phyloP scores from a whole-genome alignment of 2,329 filamentous ascomycete species.

The Blumeria hordei region DNA sequence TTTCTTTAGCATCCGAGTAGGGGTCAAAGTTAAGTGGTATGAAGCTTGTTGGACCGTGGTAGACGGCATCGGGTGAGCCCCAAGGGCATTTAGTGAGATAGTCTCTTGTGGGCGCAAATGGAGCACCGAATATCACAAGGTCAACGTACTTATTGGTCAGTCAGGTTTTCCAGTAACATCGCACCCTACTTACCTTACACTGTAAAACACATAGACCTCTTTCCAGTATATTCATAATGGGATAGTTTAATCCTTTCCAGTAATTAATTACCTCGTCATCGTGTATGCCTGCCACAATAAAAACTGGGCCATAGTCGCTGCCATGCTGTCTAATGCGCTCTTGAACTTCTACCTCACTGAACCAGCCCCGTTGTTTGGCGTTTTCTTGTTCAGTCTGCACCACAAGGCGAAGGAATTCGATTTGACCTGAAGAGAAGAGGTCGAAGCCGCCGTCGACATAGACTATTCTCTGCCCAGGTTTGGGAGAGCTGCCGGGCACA shows the following conservation, averaged over 20 bases:
- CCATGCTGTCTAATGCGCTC: slow-evolving; percentile 35
- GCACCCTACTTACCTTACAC: slow-evolving; percentile 41
- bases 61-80: slow-evolving; percentile 55
- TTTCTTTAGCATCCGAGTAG: slow-evolving; percentile 54
- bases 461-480: slow-evolving; percentile 59
- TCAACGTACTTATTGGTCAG: slow-evolving; percentile 44
- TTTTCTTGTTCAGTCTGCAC: slow-evolving; percentile 45
- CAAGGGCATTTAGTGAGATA: slow-evolving; percentile 58
- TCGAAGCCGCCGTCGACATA: slow-evolving; percentile 97
- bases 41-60: slow-evolving; percentile 89
- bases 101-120: slow-evolving; percentile 57
- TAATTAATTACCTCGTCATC: slow-evolving; percentile 87
- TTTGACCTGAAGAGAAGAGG: slow-evolving; percentile 88
- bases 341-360: slow-evolving; percentile 33
- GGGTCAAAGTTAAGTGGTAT: slow-evolving; percentile 42
- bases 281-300: slow-evolving; percentile 81
- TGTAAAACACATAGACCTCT: slow-evolving; percentile 86
- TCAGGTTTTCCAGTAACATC: background rate
- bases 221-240: slow-evolving; percentile 99
- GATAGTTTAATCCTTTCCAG: slow-evolving; percentile 95
- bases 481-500: slow-evolving; percentile 45
- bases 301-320: slow-evolving; percentile 57
- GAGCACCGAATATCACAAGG: slow-evolving; percentile 70
- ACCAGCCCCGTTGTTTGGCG: slow-evolving; percentile 50
- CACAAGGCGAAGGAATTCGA: slow-evolving; percentile 73